Base-by-base conservation (phyloP, 1,284 basidiomycete species). In the Microbotryomycetes sp. region DNA sequence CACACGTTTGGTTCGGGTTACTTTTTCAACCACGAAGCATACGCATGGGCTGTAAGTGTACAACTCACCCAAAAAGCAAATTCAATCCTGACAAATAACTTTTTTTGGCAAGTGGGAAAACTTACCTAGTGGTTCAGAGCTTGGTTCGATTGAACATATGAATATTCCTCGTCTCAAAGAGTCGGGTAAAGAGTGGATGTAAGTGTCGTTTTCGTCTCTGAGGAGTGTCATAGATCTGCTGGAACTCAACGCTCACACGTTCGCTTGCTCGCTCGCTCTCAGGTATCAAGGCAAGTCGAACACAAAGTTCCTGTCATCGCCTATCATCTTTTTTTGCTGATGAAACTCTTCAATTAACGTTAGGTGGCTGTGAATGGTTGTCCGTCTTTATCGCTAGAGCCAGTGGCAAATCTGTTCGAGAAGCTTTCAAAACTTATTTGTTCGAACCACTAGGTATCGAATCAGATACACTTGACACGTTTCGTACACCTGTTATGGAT, bases 401-500 rank as follows among this genome's bases (percentile, higher is more conserved):
- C 23, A 69, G 67, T 1, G 73, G 73, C 2, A 36, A 60, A 23
- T 57, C 55, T 1, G 68, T 76, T 6, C 73, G 74, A 50, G 70
- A 69, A 1, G 74, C 71, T 56, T 73, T 75, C 50, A 59, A 72
- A 56, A 53, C 72, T 19, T 54, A 76, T 65, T 65, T 76, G 52
- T 75, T 73, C 59, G 56, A 59, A 9, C 74, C 74, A 0, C 67
- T 74, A 47, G 71, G 71, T 28, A 64, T 75, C 42, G n/a, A 32
- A 0, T 22, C 47, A 9, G 55, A 58, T 26, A 55, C 50, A 25
- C 46, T 66, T 42, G 65, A 66, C 49, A 30, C 26, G 16, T 63
- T 58, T 50, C 47, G 46, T 25, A 53, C 51, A 2, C 48, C 55
- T 7, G 26, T 12, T 7, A 58, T 64, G 58, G n/a, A 54, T 16